Evolutionary conservation across 495 filamentous ascomycete genomes (phyloP), one percentile per base, ranked within the genome.

Genomic region (Trichoderma virens): DNA sequence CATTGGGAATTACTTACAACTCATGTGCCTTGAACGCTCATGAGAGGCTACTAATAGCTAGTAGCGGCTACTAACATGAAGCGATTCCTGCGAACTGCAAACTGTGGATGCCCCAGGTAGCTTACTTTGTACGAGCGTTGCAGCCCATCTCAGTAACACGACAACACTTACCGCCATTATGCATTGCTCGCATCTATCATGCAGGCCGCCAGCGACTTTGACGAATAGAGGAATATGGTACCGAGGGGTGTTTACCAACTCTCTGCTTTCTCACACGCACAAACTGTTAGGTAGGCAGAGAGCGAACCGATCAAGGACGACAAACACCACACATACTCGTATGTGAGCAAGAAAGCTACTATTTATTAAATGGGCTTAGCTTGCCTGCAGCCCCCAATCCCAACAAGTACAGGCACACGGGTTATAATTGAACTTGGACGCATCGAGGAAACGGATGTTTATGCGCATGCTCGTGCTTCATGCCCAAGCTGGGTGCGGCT

Each of bases 401-500:
- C 9, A 4, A 56, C 28, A 8, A 28, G 28, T 16, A 16, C 25
- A 56, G 16, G 23, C 28, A 16, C 11, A 11, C 6, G 11, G 25
- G 5, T n/a, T 7, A 18, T 43, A 18, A n/a, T 47, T 1, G 11
- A 14, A 11, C 23, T 30, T 56, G 51, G 13, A 13, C n/a, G 25
- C 51, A 30, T 56, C 25, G 51, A 56, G 23, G 27, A n/a, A 27
- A 30, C 47, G 3, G 16, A 9, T 3, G 20, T 27, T 30, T 13
- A 56, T 7, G 43, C 43, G 43, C 3, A 47, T 47, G 43, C 32
- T 47, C 43, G 5, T 56, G 51, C 16, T 56, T 56, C 13, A 23
- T 56, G 51, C 51, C 51, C 51, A 56, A 56, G 51, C 51, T 27
- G 25, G 32, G 51, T 56, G 51, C 51, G 28, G 51, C 51, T 56